A percentile compares a stretch with the other conserved stretches of the same genome.
phyloP scores from a whole-genome alignment of 495 filamentous ascomycete species.

The Penicillium lagena region DNA sequence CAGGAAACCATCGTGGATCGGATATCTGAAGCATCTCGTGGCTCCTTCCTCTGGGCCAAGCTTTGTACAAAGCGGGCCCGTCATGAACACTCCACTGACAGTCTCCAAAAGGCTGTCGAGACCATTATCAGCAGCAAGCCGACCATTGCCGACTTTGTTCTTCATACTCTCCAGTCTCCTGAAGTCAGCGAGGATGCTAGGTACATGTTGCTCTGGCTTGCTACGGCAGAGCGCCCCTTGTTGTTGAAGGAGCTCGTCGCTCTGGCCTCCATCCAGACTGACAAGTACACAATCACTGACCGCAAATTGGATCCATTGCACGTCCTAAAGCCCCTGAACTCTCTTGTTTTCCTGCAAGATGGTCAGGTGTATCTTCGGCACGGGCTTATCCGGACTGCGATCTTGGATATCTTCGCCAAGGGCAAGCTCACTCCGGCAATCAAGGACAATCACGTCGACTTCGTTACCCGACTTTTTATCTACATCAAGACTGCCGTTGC shows the following conservation, averaged over 20 bases:
- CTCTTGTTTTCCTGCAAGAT: constrained; percentile 27
- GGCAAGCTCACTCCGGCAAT: constrained; percentile 18
- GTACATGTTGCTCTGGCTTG: constrained; percentile 25
- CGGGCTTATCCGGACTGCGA: constrained; percentile 20
- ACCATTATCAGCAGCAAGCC: constrained; percentile 15
- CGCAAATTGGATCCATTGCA: constrained; percentile 12
- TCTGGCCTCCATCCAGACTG: constrained; percentile 20
- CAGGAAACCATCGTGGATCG: constrained; percentile 27
- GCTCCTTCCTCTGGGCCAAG: constrained; percentile 35
- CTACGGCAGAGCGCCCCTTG: constrained; percentile 26
- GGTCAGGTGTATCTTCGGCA: constrained; percentile 29
- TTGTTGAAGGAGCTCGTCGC: constrained; percentile 17
- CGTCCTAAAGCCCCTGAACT: constrained; percentile 16
- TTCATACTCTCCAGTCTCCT: constrained; percentile 9
- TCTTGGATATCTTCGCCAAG: constrained; percentile 22
- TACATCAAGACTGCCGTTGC: constrained; percentile 23
- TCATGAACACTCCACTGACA: constrained; percentile 15
- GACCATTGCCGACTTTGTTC: constrained; percentile 25
- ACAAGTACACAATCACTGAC: constrained; percentile 21
- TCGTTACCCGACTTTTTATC: constrained; percentile 22
- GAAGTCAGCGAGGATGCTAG: constrained; percentile 20
- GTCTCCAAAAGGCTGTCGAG: constrained; percentile 16
- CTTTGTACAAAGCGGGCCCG: constrained; percentile 23
- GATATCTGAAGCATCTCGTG: constrained; percentile 25
- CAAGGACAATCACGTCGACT: constrained; percentile 28